Conservation (phyloP, 257 asterid genomes). For the Primulina eburnea region DNA sequence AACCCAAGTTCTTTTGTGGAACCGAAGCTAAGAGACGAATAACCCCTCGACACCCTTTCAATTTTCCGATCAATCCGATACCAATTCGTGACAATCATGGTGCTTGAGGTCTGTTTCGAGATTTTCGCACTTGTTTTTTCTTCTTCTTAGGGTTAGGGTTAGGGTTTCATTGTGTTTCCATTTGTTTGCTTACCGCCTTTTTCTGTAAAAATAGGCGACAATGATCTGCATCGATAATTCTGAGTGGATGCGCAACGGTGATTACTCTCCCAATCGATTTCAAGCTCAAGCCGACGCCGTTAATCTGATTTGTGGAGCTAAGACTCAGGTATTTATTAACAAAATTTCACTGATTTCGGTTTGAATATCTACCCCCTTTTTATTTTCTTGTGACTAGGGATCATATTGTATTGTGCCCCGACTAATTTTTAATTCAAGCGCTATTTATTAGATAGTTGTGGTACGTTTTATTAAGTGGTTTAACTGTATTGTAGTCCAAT, state of each 20-base stretch:
- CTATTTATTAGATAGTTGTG: background rate
- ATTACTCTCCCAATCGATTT: slow-evolving; percentile 79
- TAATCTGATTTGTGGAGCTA: slow-evolving; percentile 96
- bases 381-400: slow-evolving; percentile 21
- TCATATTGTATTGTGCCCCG: background rate
- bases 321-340: slow-evolving; percentile 62
- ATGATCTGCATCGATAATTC: slow-evolving; percentile 98
- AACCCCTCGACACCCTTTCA: background rate
- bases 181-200: background rate
- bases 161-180: background rate
- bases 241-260: slow-evolving; percentile 98
- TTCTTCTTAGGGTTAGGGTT: background rate
- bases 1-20: background rate
- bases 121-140: background rate
- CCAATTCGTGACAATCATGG: background rate
- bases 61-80: background rate
- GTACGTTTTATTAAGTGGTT: slow-evolving; percentile 8
- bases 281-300: slow-evolving; percentile 94
- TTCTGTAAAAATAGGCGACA: background rate
- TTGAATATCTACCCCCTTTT: background rate
- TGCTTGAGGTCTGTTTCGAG: background rate
- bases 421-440: slow-evolving; percentile 2
- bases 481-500: slow-evolving; percentile 51
- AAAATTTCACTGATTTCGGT: background rate
- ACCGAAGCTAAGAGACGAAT: background rate